Conservation (phyloP, 2,329 filamentous ascomycete genomes). For the Daldinia sp. region DNA sequence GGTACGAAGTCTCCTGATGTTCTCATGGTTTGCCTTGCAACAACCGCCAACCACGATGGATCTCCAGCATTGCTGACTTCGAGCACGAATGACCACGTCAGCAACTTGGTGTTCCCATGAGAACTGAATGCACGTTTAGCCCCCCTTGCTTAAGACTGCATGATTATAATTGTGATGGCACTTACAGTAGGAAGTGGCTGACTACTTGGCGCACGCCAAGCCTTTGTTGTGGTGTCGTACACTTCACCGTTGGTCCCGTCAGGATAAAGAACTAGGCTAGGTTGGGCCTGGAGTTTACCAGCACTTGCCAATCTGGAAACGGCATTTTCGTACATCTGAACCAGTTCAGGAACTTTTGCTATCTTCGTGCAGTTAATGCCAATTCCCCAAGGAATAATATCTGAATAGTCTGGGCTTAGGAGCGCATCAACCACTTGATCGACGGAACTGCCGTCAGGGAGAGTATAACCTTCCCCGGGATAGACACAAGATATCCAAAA, state of each 20-base stretch:
- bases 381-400: conserved; percentile 67
- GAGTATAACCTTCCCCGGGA: conserved; percentile 62
- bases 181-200: conserved; percentile 46
- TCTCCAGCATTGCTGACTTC: conserved; percentile 56
- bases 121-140: conserved; percentile 40
- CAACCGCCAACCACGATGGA: conserved; percentile 65
- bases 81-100: conserved; percentile 55
- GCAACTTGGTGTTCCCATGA: conserved; percentile 63
- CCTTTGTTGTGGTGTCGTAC: conserved; percentile 72
- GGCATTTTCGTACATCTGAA: conserved; percentile 66
- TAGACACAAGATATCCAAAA: conserved; percentile 76
- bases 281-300: conserved; percentile 56
- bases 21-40: conserved; percentile 60
- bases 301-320: conserved; percentile 55
- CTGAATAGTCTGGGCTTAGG: conserved; percentile 41
- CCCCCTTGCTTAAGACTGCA: conserved; percentile 5
- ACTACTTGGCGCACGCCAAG: conserved; percentile 64
- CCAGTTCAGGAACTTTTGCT: conserved; percentile 67
- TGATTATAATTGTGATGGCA: conserved; percentile 5
- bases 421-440: conserved; percentile 55
- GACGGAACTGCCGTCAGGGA: conserved; percentile 68
- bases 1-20: conserved; percentile 59
- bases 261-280: conserved; percentile 73
- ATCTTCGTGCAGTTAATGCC: conserved; percentile 79
- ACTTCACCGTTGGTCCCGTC: conserved; percentile 77